These are phyloP conservation scores for Knufia fluminis DNA, from an alignment of 2,329 filamentous ascomycete species.

Conservation along the genomic window DNA sequence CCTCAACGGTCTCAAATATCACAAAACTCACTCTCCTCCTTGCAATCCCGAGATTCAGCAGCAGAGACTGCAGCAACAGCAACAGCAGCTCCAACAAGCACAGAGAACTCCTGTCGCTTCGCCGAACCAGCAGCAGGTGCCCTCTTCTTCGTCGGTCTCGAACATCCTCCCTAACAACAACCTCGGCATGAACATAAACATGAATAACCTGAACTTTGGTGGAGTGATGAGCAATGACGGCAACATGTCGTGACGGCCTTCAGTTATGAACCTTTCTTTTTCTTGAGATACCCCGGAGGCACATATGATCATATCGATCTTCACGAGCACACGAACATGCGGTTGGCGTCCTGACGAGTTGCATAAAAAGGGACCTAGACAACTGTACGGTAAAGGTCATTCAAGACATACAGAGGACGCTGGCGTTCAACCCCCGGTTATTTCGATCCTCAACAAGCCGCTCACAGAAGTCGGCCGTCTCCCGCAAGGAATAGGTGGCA, in stretches of 20 bases:
- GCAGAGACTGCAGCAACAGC: constrained; percentile 7
- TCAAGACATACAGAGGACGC: neutral
- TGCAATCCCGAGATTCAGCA: constrained; percentile 69
- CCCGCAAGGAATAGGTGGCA: neutral
- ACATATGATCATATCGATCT: neutral
- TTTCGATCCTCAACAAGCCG: neutral
- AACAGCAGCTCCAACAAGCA: constrained; percentile 3
- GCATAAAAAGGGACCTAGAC: neutral
- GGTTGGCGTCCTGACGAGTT: neutral
- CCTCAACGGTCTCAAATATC: constrained; percentile 93
- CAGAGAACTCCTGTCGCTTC: constrained; percentile 2
- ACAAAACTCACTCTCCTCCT: constrained; percentile 73
- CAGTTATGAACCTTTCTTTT: neutral
- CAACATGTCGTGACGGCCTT: neutral
- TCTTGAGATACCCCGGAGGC: constrained; percentile 4
- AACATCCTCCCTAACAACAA: constrained; percentile 7
- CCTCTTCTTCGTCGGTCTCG: neutral
- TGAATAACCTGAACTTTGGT: constrained; percentile 3
- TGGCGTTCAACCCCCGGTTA: neutral
- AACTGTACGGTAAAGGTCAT: neutral
- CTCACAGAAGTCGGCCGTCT: neutral
- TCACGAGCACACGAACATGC: neutral
- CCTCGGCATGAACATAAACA: neutral
- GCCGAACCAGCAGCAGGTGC: constrained; percentile 1
- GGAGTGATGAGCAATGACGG: neutral